Evolutionary conservation across 108 stramenopile species (phyloP).

Genomic region (Cyclotella kingstonii): DNA sequence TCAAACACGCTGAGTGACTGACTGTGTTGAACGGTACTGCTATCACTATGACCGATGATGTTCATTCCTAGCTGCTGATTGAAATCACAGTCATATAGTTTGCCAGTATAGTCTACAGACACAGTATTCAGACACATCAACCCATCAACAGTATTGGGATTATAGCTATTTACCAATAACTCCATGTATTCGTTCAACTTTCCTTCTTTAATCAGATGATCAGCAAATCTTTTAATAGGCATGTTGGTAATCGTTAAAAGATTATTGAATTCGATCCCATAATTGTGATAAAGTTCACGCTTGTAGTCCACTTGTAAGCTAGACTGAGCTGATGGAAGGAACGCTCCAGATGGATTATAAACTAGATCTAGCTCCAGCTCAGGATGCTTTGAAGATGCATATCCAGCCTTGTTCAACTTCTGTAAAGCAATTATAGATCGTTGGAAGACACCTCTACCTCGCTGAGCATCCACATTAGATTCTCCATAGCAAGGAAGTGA

Average conservation of each 20-base stretch:
- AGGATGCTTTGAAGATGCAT: slow-evolving; percentile 54
- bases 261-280: slow-evolving; percentile 90
- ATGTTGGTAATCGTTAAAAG: slow-evolving; percentile 97
- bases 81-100: slow-evolving; percentile 95
- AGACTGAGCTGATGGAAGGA: slow-evolving; percentile 87
- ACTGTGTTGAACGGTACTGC: slow-evolving; percentile 2
- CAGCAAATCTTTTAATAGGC: slow-evolving; percentile 98
- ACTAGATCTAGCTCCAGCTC: slow-evolving; percentile 84
- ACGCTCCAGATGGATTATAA: slow-evolving; percentile 96
- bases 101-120: slow-evolving; percentile 79
- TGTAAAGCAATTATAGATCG: slow-evolving; percentile 87
- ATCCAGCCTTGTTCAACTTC: slow-evolving; percentile 91
- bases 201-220: slow-evolving; percentile 83
- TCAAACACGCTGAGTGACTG: slow-evolving; percentile 78
- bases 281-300: slow-evolving; percentile 79
- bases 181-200: slow-evolving; percentile 96
- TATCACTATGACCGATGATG: slow-evolving; percentile 50
- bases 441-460: slow-evolving; percentile 93
- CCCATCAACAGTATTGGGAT: slow-evolving; percentile 68
- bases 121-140: slow-evolving; percentile 90
- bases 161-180: slow-evolving; percentile 92
- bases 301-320: slow-evolving; percentile 85
- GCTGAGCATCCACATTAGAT: slow-evolving; percentile 93
- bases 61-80: slow-evolving; percentile 94
- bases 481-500: slow-evolving; percentile 92